Evolutionary conservation across 805 yeast species (phyloP), one percentile per base, ranked within the genome.

Genomic region (Pichia insulana): DNA sequence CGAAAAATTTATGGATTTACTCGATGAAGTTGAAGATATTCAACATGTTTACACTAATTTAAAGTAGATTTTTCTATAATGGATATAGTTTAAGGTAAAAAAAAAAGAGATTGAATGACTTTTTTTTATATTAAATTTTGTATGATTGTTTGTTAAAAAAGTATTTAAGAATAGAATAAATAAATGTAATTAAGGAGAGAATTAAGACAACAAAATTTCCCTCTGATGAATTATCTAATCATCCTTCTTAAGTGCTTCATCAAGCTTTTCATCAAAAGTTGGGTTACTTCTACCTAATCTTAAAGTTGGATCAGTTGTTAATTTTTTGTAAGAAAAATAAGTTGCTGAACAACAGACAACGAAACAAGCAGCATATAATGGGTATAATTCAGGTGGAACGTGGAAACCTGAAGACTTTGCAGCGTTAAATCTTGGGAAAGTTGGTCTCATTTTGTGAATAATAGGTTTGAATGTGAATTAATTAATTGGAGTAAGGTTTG

Each of bases 21-120:
- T 90, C 36, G 94, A 86, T 41, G 86, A 80, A 28, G 65, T 87
- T n/a, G 87, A 82, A 39, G 97, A 92, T 52, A 84, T 90, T 17
- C 78, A 86, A 7, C 86, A 77, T 48, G 77, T 84, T 45, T 85
- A 84, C 63, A 73, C 85, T 26, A 90, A 87, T 57, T 66, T 76
- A 50, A 70, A 65, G 45, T 72, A 68, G 25, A 40, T 22, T 6
- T 22, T n/a, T n/a, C n/a, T n/a, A n/a, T n/a, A n/a, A n/a, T n/a
- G n/a, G n/a, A n/a, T n/a, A n/a, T n/a, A n/a, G n/a, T n/a, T n/a
- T n/a, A n/a, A n/a, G n/a, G n/a, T n/a, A n/a, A n/a, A n/a, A n/a
- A n/a, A n/a, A n/a, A n/a, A n/a, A n/a, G n/a, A n/a, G n/a, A n/a
- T n/a, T n/a, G n/a, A n/a, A n/a, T n/a, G n/a, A n/a, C n/a, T n/a